phyloP scores from a whole-genome alignment of 495 filamentous ascomycete species.

The Neurospora intermedia region DNA sequence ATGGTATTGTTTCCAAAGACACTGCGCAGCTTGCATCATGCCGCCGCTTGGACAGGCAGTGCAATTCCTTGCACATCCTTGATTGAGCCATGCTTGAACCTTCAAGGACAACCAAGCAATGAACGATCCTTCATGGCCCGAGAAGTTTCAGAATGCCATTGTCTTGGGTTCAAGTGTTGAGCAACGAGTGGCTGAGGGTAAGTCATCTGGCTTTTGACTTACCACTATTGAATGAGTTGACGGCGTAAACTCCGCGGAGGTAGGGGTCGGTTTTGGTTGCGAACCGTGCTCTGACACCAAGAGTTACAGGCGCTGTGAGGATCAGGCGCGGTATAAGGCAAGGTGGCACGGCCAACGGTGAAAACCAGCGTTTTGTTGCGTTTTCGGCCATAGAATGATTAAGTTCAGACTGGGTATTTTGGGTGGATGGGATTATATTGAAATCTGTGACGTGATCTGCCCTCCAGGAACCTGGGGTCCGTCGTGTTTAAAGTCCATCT shows the following conservation, averaged over 20 bases:
- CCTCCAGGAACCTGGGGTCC: not conserved
- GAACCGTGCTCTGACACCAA: not conserved
- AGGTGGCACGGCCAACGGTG: constrained; percentile 6
- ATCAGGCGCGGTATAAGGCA: constrained; percentile 20
- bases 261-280: not conserved
- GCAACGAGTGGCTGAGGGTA: constrained; percentile 11
- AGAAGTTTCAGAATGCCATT: not conserved
- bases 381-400: constrained; percentile 7
- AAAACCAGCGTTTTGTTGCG: constrained; percentile 14
- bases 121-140: not conserved
- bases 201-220: constrained; percentile 10
- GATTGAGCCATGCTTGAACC: not conserved
- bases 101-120: not conserved
- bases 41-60: not conserved
- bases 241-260: not conserved
- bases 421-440: not conserved
- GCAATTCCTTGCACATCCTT: not conserved
- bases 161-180: constrained; percentile 10
- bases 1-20: not conserved
- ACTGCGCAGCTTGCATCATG: not conserved
- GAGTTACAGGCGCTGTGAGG: not conserved
- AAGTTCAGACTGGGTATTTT: not conserved
- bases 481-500: not conserved
- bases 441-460: not conserved
- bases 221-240: not conserved